Evolutionary conservation across 78 protist species (phyloP).

Genomic region (Dictyostelium capitatum): DNA sequence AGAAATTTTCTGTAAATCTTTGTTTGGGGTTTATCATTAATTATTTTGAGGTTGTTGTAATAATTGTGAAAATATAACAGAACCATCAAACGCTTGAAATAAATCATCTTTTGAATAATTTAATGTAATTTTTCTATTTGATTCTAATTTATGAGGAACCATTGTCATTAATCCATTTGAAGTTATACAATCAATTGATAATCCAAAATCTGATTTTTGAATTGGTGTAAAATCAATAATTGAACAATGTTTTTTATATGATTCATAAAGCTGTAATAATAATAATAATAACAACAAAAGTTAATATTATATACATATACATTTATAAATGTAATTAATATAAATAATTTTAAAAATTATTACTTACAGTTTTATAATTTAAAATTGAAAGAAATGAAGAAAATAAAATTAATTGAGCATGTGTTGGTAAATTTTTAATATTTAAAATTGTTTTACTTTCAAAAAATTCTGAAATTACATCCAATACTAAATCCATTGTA

Average conservation of each 20-base stretch:
- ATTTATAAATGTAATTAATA: too few species aligned
- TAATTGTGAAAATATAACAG: neutral
- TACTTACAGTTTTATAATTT: neutral
- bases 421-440: slow-evolving; percentile 27
- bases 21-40: too few species aligned
- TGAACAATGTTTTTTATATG: slow-evolving; percentile 18
- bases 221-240: slow-evolving; percentile 2
- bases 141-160: neutral
- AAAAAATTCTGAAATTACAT: slow-evolving; percentile 8
- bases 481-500: slow-evolving; percentile 28
- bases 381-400: neutral
- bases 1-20: too few species aligned
- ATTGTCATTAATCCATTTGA: slow-evolving; percentile 15
- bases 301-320: too few species aligned
- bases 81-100: neutral
- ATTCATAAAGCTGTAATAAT: slow-evolving; percentile 33
- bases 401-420: slow-evolving; percentile 18
- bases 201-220: neutral
- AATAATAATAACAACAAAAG: neutral
- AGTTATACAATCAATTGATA: neutral
- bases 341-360: neutral
- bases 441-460: neutral
- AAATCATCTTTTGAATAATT: neutral
- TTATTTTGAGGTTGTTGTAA: neutral
- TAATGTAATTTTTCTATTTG: neutral